Evolutionary conservation across 2,329 filamentous ascomycete genomes (phyloP).

Genomic region (Nannizziopsis arthrosporioides): DNA sequence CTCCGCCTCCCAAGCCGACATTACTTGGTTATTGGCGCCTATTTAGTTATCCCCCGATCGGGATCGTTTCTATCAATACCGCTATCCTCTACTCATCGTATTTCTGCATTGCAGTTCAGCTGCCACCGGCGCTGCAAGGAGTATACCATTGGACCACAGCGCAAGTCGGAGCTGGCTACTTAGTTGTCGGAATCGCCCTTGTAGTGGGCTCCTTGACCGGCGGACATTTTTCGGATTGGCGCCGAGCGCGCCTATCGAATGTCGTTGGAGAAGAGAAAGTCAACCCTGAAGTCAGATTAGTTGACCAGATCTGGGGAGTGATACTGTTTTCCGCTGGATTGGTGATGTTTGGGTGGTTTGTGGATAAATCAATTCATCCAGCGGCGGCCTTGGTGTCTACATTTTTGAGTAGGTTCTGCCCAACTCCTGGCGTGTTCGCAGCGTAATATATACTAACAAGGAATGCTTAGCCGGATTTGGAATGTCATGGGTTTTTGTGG

Average conservation of each 20-base stretch:
- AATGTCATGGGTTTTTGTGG: conserved; percentile 4
- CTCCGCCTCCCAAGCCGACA: neutral
- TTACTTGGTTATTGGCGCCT: neutral
- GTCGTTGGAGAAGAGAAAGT: neutral
- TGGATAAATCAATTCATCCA: neutral
- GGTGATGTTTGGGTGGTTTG: conserved; percentile 5
- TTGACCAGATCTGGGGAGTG: conserved; percentile 1
- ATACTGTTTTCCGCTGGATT: neutral
- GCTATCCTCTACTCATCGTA: conserved; percentile 1
- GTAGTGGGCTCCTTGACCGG: neutral
- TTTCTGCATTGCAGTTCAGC: conserved; percentile 3
- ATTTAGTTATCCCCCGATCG: conserved; percentile 1
- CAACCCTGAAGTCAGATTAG: neutral
- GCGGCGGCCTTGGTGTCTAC: neutral
- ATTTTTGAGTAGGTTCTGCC: conserved; percentile 8
- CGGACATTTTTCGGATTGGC: conserved; percentile 1
- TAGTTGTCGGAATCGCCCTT: conserved; percentile 1
- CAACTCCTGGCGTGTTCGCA: neutral
- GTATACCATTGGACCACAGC: neutral
- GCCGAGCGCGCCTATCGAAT: neutral
- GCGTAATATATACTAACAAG: neutral
- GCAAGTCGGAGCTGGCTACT: neutral
- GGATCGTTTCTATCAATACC: neutral
- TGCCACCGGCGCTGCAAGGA: neutral
- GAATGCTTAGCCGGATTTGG: neutral